phyloP scores from a whole-genome alignment of 129 eudicot genomes.

The Arctium minus region DNA sequence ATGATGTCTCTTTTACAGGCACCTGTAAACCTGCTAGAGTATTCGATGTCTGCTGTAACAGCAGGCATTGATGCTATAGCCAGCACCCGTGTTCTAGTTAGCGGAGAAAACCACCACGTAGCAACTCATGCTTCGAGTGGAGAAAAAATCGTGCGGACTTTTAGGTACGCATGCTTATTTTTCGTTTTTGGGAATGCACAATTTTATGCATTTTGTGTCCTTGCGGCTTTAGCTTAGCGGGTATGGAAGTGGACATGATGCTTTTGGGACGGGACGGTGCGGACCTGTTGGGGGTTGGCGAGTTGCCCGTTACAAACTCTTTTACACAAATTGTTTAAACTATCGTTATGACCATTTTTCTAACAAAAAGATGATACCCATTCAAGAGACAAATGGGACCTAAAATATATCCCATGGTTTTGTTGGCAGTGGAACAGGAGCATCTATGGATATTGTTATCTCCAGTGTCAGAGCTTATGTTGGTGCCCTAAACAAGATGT shows the following conservation, averaged over 20 bases:
- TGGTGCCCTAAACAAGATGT: conserved; percentile 83
- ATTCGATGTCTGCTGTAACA: conserved; percentile 77
- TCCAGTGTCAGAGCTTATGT: conserved; percentile 92
- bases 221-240: too few species aligned
- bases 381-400: not conserved
- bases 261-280: not conserved
- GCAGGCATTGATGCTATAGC: conserved; percentile 94
- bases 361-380: not conserved
- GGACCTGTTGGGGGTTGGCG: not conserved
- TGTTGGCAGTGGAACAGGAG: conserved; percentile 77
- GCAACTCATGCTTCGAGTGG: conserved; percentile 63
- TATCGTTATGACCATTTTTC: not conserved
- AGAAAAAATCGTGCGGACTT: conserved; percentile 46
- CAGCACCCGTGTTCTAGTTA: conserved; percentile 69
- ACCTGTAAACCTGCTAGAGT: conserved; percentile 83
- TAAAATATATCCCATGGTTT: not conserved
- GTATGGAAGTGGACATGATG: too few species aligned
- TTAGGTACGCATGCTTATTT: conserved; percentile 40
- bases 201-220: too few species aligned
- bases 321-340: not conserved
- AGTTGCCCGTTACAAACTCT: not conserved
- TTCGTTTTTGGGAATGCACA: not conserved
- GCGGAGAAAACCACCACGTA: conserved; percentile 40
- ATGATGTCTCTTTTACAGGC: conserved; percentile 35
- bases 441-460: conserved; percentile 84